phyloP scores from a whole-genome alignment of 495 filamentous ascomycete genomes.

The Pseudotulostoma volvatum region DNA sequence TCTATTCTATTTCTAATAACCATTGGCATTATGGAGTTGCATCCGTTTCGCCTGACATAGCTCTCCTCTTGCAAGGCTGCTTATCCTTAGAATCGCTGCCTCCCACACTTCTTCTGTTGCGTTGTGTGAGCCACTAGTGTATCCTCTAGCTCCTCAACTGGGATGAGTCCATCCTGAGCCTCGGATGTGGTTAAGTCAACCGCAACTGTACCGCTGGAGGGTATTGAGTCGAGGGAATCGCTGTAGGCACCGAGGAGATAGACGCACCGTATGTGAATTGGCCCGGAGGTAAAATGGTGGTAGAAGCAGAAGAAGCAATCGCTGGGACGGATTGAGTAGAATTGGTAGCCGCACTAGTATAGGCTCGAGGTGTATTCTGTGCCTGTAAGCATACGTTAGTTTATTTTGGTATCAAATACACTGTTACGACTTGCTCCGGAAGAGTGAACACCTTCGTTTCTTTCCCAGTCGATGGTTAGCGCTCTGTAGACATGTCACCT shows the following conservation, averaged over 20 bases:
- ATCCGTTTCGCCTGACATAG: no score
- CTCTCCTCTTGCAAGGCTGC: not conserved
- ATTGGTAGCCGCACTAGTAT: not conserved
- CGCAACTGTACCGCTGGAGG: no score
- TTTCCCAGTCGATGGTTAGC: not conserved
- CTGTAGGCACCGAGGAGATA: not conserved
- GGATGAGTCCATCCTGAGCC: no score
- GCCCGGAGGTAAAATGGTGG: not conserved
- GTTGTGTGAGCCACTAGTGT: no score
- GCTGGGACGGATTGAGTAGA: not conserved
- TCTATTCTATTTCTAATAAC: no score
- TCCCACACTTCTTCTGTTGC: no score
- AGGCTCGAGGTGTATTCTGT: not conserved
- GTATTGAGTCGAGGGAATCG: no score
- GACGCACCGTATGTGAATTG: not conserved
- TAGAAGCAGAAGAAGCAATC: not conserved
- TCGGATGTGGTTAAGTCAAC: no score
- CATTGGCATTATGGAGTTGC: no score
- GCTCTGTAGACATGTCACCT: not conserved
- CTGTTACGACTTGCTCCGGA: not conserved
- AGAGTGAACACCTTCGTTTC: not conserved
- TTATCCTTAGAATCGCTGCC: not conserved
- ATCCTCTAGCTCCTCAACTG: no score
- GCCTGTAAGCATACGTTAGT: not conserved
- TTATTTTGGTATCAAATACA: not conserved